A percentile compares a stretch with the other conserved stretches of the same genome.
These are phyloP conservation scores for Tricladium varicosporioides DNA, from an alignment of 2,329 filamentous ascomycete species.

Conservation along the genomic window DNA sequence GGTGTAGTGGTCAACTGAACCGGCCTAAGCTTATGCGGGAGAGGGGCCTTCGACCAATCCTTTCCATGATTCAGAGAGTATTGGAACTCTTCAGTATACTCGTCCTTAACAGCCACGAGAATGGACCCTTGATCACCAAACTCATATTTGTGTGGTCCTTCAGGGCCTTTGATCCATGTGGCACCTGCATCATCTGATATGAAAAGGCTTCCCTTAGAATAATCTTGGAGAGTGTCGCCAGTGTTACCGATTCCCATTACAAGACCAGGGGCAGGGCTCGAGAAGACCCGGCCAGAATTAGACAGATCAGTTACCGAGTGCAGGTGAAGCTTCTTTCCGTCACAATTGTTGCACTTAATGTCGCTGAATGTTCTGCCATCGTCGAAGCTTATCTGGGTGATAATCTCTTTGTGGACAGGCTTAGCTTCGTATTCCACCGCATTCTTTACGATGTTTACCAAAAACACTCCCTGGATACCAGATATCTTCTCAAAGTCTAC, in stretches of 20 bases:
- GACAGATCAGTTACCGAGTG: conserved; percentile 86
- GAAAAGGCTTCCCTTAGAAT: conserved; percentile 74
- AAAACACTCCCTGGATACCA: conserved; percentile 85
- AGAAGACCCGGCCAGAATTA: conserved; percentile 85
- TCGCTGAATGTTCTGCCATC: conserved; percentile 83
- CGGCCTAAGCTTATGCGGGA: conserved; percentile 70
- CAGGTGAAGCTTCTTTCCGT: conserved; percentile 70
- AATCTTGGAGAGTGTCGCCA: conserved; percentile 69
- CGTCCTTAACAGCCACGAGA: conserved; percentile 76
- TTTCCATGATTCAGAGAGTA: conserved; percentile 92
- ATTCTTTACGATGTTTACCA: conserved; percentile 89
- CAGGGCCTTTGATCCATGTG: conserved; percentile 73
- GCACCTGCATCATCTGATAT: conserved; percentile 89
- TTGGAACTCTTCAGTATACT: conserved; percentile 53
- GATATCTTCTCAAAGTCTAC: conserved; percentile 96
- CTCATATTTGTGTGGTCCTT: conserved; percentile 91
- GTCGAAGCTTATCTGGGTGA: conserved; percentile 88
- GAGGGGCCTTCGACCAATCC: conserved; percentile 70
- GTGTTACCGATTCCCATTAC: conserved; percentile 94
- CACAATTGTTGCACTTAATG: conserved; percentile 68
- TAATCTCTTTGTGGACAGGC: conserved; percentile 47
- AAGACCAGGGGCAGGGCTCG: conserved; percentile 87
- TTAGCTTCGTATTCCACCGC: conserved; percentile 66
- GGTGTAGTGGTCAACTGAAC: conserved; percentile 80
- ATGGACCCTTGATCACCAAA: conserved; percentile 93